A percentile compares a stretch with the other conserved stretches of the same genome.
These are phyloP conservation scores for Gaertneriomyces sp. DNA, from an alignment of 192 early-diverging fungal genomes.

Conservation along the genomic window DNA sequence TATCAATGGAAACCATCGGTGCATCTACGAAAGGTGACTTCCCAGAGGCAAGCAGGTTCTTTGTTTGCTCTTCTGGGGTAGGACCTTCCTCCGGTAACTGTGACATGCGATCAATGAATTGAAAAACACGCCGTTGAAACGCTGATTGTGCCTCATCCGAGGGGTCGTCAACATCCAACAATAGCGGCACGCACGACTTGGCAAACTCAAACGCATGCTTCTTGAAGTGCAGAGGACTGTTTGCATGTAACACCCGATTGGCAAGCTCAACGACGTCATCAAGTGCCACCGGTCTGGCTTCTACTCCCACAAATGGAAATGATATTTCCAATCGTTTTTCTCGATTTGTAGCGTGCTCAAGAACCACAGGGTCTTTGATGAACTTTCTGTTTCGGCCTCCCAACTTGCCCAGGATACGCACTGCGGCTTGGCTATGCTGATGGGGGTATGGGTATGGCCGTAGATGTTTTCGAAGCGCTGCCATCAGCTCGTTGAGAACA, in stretches of 20 bases:
- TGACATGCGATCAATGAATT: too few relatives aligned
- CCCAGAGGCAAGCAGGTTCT: too few relatives aligned
- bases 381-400: conserved; percentile 94
- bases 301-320: conserved; percentile 55
- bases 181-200: conserved; percentile 60
- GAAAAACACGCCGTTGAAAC: not conserved
- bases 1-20: conserved; percentile 39
- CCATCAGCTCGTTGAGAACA: conserved; percentile 92
- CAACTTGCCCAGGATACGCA: conserved; percentile 93
- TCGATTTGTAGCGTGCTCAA: conserved; percentile 39
- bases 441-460: conserved; percentile 81
- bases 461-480: conserved; percentile 87
- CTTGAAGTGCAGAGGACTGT: conserved; percentile 16
- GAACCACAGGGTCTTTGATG: conserved; percentile 60
- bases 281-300: conserved; percentile 47
- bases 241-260: conserved; percentile 48
- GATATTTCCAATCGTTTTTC: conserved; percentile 59
- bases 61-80: too few relatives aligned
- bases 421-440: conserved; percentile 76
- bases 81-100: too few relatives aligned
- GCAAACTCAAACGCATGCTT: conserved; percentile 61
- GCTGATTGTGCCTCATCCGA: conserved; percentile 22
- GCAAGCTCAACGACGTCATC: conserved; percentile 58
- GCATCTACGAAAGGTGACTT: conserved; percentile 49
- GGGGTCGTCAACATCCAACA: conserved; percentile 63